Evolutionary conservation across 176 grass and related monocot genomes (phyloP).

Genomic region (Ananas comosus): DNA sequence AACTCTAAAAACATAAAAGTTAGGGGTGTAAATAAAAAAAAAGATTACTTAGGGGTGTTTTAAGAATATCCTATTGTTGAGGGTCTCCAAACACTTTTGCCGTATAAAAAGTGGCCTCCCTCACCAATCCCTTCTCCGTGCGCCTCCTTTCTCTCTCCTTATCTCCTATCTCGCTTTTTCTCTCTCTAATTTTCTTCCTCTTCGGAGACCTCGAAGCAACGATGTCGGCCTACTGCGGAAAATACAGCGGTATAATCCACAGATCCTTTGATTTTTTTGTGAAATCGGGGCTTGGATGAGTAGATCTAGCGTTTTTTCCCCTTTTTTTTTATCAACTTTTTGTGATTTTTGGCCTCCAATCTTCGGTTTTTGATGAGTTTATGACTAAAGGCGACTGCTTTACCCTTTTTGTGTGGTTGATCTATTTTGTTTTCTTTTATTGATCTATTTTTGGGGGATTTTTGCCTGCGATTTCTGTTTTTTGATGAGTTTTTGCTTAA

Average conservation of each 20-base stretch:
- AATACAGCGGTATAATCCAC: conserved; percentile 56
- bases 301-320: neutral
- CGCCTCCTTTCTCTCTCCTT: neutral
- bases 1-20: too few species aligned
- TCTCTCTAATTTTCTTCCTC: neutral
- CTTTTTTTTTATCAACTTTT: neutral
- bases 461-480: neutral
- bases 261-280: neutral
- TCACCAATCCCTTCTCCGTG: neutral
- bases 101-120: too few species aligned
- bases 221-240: conserved; percentile 84
- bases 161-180: neutral
- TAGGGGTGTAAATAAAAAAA: too few species aligned
- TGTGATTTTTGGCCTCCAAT: neutral
- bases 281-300: neutral
- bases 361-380: neutral
- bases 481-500: neutral
- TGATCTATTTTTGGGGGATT: neutral
- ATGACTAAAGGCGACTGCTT: neutral
- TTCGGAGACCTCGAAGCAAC: conserved; percentile 3
- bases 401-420: neutral
- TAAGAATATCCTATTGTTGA: too few species aligned
- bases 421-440: neutral
- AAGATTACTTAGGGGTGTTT: too few species aligned
- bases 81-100: too few species aligned